Evolutionary conservation across 805 yeast genomes (phyloP), one percentile per base, ranked within the genome.

Genomic region (Ogataea methanolica): DNA sequence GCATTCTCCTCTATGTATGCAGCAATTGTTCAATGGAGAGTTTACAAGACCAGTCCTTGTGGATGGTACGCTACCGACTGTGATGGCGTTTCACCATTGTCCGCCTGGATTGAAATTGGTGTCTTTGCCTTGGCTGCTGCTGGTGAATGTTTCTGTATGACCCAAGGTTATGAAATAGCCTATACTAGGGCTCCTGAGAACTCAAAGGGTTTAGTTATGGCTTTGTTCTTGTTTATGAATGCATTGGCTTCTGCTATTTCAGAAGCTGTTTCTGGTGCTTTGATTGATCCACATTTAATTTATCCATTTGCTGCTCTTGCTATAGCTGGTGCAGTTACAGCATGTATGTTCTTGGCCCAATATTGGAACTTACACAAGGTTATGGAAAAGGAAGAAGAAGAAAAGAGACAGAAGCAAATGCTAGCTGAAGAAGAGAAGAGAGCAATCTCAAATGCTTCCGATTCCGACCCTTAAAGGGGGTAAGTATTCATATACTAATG

Each of bases 121-220:
- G 56, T 59, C 12, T 74, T 68, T 50, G 62, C 68, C 29, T 65
- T 75, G 45, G 66, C 67, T 17, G 81, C 80, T 38, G 69, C 73
- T 21, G 75, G 79, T 52, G 81, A 77, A 59, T 75, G 80, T 66
- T 76, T 76, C 57, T 75, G 79, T 41, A 71, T 60, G 54, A 69
- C 73, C 19, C 73, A 78, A 38, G 79, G 73, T 33, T 76, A 75
- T 54, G 81, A 76, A 59, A 62, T 76, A 51, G 80, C 82, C 3
- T 77, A 76, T 57, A 71, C 79, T 3, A 67, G 79, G 57, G 70
- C 80, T 14, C 81, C 82, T 42, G 73, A 70, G n/a, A 69, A 71
- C 50, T 70, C 77, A 69, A 74, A 74, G 59, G 76, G 79, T 48
- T 67, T 77, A 50, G 80, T 78, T 16, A 70, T 73, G 77, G 75